Evolutionary conservation across 2,329 filamentous ascomycete genomes (phyloP), one percentile per base, ranked within the genome.

Genomic region (Cordyceps cateniannulata): DNA sequence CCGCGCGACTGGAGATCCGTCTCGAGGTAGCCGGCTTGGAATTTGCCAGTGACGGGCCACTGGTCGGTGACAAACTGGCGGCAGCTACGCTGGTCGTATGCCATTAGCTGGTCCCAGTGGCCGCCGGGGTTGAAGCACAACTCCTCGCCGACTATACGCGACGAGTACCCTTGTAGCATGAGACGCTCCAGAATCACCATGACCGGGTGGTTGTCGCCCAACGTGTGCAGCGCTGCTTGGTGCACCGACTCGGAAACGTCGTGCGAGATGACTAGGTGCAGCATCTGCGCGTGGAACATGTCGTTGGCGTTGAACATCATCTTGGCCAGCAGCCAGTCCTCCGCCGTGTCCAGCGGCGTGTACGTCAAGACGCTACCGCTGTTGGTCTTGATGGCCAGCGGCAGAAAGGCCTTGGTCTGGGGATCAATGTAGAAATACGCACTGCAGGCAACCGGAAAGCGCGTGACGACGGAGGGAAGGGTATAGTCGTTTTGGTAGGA

Each of bases 301-400:
- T 81, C 77, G 55, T 81, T 80, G 27, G 70, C 67, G 54, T 80
- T 79, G 65, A 78, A 79, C 65, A 78, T 72, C 48, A 80, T 76
- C 69, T 82, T 81, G 6, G 79, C 80, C 5, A 82, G 66, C 6
- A 79, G 66, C 79, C 79, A 82, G 66, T 82, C 79, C n/a, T 74
- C 72, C 3, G 66, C 25, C 0, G 63, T 56, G 61, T 82, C 79
- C 1, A 71, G 65, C 2, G 79, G 78, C 3, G 79, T 81, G 66
- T 82, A 82, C 6, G 75, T 70, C 27, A 69, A 54, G 12, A 67
- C 64, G 27, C 51, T 40, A 18, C 73, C 73, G 16, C 70, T 69
- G 61, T 79, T 79, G n/a, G 77, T 76, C 62, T 75, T 74, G 63
- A 81, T 79, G 3, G 78, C 78, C 24, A 82, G 69, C 3, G 79